Evolutionary conservation across 2,329 filamentous ascomycete genomes (phyloP).

Genomic region (Aureobasidium sp.): DNA sequence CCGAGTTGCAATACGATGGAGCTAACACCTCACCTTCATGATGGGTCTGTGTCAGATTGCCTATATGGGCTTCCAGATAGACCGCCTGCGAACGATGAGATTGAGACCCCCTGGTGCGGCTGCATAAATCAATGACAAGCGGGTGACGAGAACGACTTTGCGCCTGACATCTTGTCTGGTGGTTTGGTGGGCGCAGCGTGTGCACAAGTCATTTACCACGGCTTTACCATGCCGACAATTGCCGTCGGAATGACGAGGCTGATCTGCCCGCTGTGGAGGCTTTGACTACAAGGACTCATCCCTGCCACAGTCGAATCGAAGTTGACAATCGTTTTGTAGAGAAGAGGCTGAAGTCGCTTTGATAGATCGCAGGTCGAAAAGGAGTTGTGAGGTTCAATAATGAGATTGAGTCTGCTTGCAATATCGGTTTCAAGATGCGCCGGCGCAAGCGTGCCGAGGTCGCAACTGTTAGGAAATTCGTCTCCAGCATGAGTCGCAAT

Average conservation of each 20-base stretch:
- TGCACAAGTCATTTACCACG: conserved; percentile 1
- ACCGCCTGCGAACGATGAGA: not conserved
- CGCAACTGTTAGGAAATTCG: not conserved
- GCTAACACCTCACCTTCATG: conserved; percentile 9
- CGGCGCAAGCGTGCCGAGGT: conserved; percentile 9
- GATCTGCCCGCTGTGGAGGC: conserved; percentile 5
- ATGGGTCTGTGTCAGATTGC: not conserved
- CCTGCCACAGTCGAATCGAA: not conserved
- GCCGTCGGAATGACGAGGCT: conserved; percentile 10
- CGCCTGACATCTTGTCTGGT: not conserved
- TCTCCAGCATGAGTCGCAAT: conserved; percentile 2
- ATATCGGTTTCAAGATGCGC: conserved; percentile 8
- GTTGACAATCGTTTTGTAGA: not conserved
- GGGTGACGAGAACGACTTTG: conserved; percentile 5
- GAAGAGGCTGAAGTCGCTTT: not conserved
- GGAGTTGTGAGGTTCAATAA: not conserved
- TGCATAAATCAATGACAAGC: conserved; percentile 2
- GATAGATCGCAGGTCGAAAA: not conserved
- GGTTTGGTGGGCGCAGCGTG: conserved; percentile 1
- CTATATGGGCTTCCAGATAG: not conserved
- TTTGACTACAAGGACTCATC: not conserved
- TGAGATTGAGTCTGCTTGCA: not conserved
- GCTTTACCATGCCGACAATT: conserved; percentile 9
- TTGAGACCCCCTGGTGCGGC: not conserved
- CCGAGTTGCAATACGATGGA: conserved; percentile 6